phyloP scores from a whole-genome alignment of 2,329 filamentous ascomycete genomes.

The Xylariaceae sp. region DNA sequence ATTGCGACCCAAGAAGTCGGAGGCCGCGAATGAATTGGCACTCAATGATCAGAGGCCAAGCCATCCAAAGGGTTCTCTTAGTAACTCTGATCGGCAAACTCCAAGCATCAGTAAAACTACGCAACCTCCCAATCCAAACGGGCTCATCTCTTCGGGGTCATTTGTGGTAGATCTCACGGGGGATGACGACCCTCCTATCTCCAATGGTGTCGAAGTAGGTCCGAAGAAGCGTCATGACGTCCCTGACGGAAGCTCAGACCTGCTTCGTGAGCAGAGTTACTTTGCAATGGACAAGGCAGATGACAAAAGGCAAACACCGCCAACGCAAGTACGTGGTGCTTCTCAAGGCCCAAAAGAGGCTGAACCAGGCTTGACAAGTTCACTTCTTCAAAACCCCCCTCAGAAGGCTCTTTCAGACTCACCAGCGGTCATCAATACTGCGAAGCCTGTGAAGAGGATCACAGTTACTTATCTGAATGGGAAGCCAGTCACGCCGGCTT shows the following conservation, averaged over 20 bases:
- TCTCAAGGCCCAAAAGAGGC: background rate
- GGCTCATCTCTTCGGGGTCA: constrained; percentile 1
- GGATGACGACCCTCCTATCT: constrained; percentile 16
- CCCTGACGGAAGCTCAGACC: background rate
- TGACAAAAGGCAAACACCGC: background rate
- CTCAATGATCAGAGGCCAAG: constrained; percentile 12
- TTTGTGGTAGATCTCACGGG: constrained; percentile 24
- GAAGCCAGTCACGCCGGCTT: background rate
- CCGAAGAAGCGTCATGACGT: constrained; percentile 2
- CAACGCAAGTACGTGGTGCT: background rate
- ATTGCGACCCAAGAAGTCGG: constrained; percentile 24
- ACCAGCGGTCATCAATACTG: background rate
- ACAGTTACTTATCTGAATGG: constrained; percentile 3
- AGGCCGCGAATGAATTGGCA: constrained; percentile 12
- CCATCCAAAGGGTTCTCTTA: constrained; percentile 7
- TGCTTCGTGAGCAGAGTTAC: background rate
- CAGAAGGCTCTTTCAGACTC: background rate
- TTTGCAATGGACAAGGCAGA: background rate
- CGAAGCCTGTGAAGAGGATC: constrained; percentile 3
- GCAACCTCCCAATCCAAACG: constrained; percentile 4
- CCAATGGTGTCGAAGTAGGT: constrained; percentile 4
- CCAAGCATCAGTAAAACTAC: constrained; percentile 1
- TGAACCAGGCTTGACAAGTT: constrained; percentile 1
- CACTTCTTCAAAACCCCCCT: background rate
- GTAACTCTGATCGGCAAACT: constrained; percentile 7